Base-by-base conservation (phyloP, 345 rosid genomes). In the Salix brachista region DNA sequence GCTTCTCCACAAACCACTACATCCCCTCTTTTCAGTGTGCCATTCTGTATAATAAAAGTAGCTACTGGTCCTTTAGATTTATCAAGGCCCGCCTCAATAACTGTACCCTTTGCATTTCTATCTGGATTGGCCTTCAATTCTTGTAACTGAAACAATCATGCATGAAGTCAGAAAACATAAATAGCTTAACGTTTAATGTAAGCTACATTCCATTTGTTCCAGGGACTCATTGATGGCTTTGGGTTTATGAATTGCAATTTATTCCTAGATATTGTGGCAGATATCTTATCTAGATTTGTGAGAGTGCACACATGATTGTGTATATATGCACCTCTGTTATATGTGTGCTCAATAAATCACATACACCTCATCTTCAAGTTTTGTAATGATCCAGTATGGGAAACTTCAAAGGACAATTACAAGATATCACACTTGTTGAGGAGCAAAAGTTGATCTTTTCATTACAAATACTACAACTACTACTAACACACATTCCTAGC, bases 91-190 rank as follows among this genome's bases (percentile, higher is more conserved):
- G 98, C 98, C 83, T 96, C 99, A 71, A 96, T 91, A 60, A 93
- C 96, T 32, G 91, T 90, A 14, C 99, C 99, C 86, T 90, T 96
- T 16, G 99, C 99, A 79, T 89, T 90, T 86, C 99, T 89, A 71
- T 91, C 87, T 64, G 99, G 99, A 88, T 93, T 96, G 66, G 99
- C 99, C 88, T 91, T 93, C 89, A 96, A 85, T 75, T 96, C 99
- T 91, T 93, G 97, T 79, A 96, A 85, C 99, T 96, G 88, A 83
- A 84, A 85, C 72, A 85, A 82, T 75, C 78, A 77, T 6, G 74
- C 41, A 79, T 25, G 36, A 75, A 50, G 84, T 83, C 83, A 87
- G 77, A 78, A 68, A 17, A 60, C 70, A 77, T 76, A 42, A 36
- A 74, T 39, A 56, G 25, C 62, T 72, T 70, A 44, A 66, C n/a